Evolutionary conservation across 225 moss, liverwort and hornwort species (phyloP).

Genomic region (Physcomitrellopsis africana): DNA sequence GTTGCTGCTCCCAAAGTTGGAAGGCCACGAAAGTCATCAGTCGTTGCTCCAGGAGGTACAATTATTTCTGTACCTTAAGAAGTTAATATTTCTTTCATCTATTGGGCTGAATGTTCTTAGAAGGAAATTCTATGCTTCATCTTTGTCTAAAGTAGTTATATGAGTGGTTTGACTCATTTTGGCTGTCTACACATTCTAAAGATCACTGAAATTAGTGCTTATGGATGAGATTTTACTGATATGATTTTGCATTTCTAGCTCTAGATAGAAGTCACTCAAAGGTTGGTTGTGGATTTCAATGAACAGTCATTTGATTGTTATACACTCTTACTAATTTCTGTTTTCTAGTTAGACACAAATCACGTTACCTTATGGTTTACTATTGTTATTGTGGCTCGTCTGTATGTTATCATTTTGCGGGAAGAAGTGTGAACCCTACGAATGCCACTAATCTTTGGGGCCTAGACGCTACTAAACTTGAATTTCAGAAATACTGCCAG

Average conservation of each 20-base stretch:
- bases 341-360: too few relatives aligned
- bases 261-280: neutral
- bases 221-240: neutral
- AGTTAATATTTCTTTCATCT: neutral
- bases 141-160: too few relatives aligned
- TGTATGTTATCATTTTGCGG: too few relatives aligned
- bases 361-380: too few relatives aligned
- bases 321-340: neutral
- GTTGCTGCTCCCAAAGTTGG: conserved; percentile 83
- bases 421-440: neutral
- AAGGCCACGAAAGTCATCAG: conserved; percentile 75
- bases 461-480: neutral
- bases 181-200: too few relatives aligned
- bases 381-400: too few relatives aligned
- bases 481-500: conserved; percentile 13
- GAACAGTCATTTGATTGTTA: neutral
- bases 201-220: too few relatives aligned
- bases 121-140: too few relatives aligned
- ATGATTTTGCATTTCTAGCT: neutral
- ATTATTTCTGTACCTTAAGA: conserved; percentile 7
- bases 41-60: conserved; percentile 55
- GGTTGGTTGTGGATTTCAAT: conserved; percentile 10
- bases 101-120: conserved; percentile 6
- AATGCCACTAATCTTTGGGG: neutral
- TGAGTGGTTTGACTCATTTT: too few relatives aligned